Evolutionary conservation across 305 asterid species (phyloP).

Genomic region (Fraxinus nigra): DNA sequence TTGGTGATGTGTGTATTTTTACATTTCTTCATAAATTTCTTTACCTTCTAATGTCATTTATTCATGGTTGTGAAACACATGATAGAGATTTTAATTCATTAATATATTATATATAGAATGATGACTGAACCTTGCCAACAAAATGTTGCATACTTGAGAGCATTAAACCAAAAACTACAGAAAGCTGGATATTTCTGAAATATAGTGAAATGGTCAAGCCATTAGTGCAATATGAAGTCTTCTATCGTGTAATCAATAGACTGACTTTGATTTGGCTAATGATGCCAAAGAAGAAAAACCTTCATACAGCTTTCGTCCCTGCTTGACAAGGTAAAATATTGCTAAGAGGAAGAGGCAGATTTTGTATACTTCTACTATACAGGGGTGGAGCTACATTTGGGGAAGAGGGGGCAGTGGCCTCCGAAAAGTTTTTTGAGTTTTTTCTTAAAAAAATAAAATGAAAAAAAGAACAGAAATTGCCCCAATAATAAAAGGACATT

Average conservation of each 20-base stretch:
- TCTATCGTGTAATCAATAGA: neutral
- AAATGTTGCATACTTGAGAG: neutral
- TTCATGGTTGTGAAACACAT: neutral
- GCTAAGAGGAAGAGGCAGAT: neutral
- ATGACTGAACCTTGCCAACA: neutral
- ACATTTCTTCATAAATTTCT: neutral
- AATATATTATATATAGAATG: neutral
- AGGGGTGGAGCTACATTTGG: neutral
- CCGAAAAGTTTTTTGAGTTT: neutral
- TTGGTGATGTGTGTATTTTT: neutral
- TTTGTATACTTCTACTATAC: neutral
- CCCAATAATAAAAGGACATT: neutral
- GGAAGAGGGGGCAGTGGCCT: neutral
- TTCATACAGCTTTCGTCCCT: neutral
- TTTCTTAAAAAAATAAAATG: neutral
- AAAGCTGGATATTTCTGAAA: neutral
- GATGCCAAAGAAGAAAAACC: neutral
- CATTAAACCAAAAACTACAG: neutral
- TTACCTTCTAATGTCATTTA: neutral
- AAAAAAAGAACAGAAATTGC: neutral
- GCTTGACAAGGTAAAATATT: conserved; percentile 2
- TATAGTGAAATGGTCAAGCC: neutral
- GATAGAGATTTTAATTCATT: neutral
- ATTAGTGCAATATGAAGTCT: conserved; percentile 16
- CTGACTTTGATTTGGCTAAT: neutral